Percentiles rank a stretch among this genome's conserved stretches.
Evolutionary conservation across 2,329 filamentous ascomycete genomes (phyloP).

Genomic region (Penicillium thymicola): DNA sequence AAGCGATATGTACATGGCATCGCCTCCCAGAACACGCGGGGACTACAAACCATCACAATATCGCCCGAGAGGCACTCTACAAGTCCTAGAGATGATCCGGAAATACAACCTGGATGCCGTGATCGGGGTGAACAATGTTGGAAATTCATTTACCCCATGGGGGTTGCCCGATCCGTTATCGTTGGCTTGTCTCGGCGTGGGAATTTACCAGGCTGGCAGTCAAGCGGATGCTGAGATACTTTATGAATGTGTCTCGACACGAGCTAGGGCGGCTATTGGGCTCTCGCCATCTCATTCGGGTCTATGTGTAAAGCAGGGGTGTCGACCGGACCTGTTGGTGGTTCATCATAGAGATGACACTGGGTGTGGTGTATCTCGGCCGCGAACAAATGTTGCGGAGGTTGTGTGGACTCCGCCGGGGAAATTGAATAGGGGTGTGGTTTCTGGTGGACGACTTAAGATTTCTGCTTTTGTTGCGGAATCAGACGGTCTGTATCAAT

Average conservation of each 20-base stretch:
- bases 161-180: conserved; percentile 64
- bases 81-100: conserved; percentile 59
- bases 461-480: background rate
- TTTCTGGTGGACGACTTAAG: conserved; percentile 22
- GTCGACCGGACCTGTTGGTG: conserved; percentile 22
- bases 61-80: conserved; percentile 58
- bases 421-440: conserved; percentile 25
- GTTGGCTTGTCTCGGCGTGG: conserved; percentile 61
- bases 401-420: conserved; percentile 40
- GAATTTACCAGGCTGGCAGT: conserved; percentile 65
- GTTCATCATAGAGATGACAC: conserved; percentile 32
- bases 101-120: conserved; percentile 57
- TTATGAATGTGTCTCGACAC: conserved; percentile 52
- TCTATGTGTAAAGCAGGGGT: conserved; percentile 11
- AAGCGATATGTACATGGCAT: conserved; percentile 72
- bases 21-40: conserved; percentile 29
- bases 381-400: conserved; percentile 33
- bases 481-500: background rate
- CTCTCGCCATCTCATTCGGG: conserved; percentile 8
- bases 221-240: conserved; percentile 57
- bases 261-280: conserved; percentile 40
- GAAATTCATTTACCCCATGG: conserved; percentile 71
- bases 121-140: conserved; percentile 68
- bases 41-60: conserved; percentile 12
- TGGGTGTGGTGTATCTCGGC: conserved; percentile 26